A percentile compares a stretch with the other conserved stretches of the same genome.
Conservation (phyloP, 179 eudicot genomes). For the Nepenthes alata region DNA sequence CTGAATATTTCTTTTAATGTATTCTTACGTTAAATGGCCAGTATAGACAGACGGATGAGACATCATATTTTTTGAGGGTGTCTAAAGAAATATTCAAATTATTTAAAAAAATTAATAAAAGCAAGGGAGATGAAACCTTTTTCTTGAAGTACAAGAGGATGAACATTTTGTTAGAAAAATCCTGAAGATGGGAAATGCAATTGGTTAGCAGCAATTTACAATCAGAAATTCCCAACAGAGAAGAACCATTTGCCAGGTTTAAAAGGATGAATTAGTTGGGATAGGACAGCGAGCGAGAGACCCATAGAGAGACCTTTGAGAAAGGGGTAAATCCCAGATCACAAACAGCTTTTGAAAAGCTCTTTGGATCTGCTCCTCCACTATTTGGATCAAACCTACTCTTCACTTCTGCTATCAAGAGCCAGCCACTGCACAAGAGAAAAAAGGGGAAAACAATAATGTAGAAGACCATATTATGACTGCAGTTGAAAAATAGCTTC, state of each 20-base stretch:
- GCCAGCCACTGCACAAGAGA: constrained; percentile 64
- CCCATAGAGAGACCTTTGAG: constrained; percentile 39
- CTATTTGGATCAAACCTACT: constrained; percentile 80
- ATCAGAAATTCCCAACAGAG: neutral
- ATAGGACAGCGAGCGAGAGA: neutral
- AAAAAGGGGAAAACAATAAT: neutral
- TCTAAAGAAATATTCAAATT: no score
- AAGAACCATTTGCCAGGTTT: neutral
- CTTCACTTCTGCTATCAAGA: constrained; percentile 92
- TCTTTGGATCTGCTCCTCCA: constrained; percentile 84
- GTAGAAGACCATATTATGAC: neutral
- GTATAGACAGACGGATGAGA: no score
- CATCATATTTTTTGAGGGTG: no score
- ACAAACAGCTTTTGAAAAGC: constrained; percentile 58
- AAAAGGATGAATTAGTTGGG: no score
- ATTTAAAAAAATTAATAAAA: no score
- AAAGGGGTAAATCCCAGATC: constrained; percentile 50
- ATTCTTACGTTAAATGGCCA: no score
- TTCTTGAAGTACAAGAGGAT: constrained; percentile 61
- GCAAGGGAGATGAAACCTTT: constrained; percentile 26
- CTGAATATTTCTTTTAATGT: no score
- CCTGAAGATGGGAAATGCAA: constrained; percentile 27
- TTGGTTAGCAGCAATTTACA: neutral
- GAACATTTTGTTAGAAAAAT: constrained; percentile 91
- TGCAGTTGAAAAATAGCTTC: neutral